Base-by-base conservation (phyloP, 805 yeast species). In the Candida wancherniae region DNA sequence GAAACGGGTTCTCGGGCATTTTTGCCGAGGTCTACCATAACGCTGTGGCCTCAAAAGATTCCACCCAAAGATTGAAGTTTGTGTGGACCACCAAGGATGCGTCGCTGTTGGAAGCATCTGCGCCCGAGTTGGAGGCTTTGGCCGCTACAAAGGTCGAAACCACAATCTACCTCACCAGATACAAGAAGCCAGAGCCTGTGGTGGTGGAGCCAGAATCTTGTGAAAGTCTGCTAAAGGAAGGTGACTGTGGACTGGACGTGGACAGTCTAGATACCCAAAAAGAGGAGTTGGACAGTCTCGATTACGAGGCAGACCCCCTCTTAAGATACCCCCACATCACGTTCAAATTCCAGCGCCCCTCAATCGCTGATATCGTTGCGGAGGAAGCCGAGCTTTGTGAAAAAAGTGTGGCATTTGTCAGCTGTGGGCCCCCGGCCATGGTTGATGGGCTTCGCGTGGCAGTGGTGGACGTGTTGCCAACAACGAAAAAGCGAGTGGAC, bases 391-490 rank as follows among this genome's bases (percentile, higher is more conserved):
- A 17, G 3, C 56, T 51, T 18, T 41, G 64, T 11, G 33, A 39
- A 11, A 69, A 69, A 6, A 47, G 71, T 3, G 40, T 66, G 31
- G 71, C 72, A 0, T 65, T 80, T 23, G 57, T 77, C 24, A 60
- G 72, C 10, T 80, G 86, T 57, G 86, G 86, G 4, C 81, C 79
- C 24, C 68, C 74, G 17, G 33, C 51, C 3, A 68, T 77, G 69
- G 76, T 67, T 43, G 86, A 78, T 44, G 66, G 58, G 3, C 43
- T 77, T 11, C 66, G 88, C 46, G 48, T 57, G 22, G 50, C 69
- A 3, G 68, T 77, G 3, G 61, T 69, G 1, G 39, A 58, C 21
- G 48, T 68, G 32, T 49, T 75, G 27, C 55, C 61, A 20, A 34
- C 42, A 9, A 24, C 33, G 14, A 48, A 63, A 10, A 59, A 67